Conservation (phyloP, 306 rosid species). For the Vicia faba region DNA sequence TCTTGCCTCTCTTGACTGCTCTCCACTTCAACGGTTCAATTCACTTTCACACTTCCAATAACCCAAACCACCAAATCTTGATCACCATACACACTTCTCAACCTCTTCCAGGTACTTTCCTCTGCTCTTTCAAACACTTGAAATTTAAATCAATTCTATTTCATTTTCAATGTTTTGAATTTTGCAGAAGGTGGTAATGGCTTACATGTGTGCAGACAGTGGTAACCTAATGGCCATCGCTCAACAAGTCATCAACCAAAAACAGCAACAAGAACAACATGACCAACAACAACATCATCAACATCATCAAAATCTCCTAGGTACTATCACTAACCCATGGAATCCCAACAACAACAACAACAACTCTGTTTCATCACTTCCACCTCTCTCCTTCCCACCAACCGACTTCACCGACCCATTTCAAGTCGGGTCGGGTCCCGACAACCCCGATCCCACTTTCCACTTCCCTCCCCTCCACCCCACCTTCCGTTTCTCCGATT, state of each 20-base stretch:
- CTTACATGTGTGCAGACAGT: constrained; percentile 90
- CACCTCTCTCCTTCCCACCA: constrained; percentile 53
- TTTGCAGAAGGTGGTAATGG: constrained; percentile 63
- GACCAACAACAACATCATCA: constrained; percentile 53
- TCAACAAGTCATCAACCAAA: constrained; percentile 92
- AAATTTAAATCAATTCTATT: neutral
- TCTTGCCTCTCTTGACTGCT: neutral
- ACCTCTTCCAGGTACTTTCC: neutral
- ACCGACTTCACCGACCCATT: constrained; percentile 73
- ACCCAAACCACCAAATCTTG: too few species aligned
- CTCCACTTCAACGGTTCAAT: constrained; percentile 28
- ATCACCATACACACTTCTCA: too few species aligned
- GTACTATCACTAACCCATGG: constrained; percentile 57
- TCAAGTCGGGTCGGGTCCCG: constrained; percentile 61
- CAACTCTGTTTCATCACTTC: constrained; percentile 33
- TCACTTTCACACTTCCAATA: constrained; percentile 16
- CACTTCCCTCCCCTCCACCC: constrained; percentile 69
- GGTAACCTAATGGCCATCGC: constrained; percentile 99
- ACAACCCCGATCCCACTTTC: constrained; percentile 56
- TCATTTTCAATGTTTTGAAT: neutral
- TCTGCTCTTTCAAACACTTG: neutral
- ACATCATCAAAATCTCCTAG: constrained; percentile 37
- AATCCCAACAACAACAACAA: constrained; percentile 17
- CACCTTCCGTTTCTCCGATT: constrained; percentile 71
- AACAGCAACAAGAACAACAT: constrained; percentile 83